Evolutionary conservation across 352 stramenopile species (phyloP).

Genomic region (Phytophthora crassamura): DNA sequence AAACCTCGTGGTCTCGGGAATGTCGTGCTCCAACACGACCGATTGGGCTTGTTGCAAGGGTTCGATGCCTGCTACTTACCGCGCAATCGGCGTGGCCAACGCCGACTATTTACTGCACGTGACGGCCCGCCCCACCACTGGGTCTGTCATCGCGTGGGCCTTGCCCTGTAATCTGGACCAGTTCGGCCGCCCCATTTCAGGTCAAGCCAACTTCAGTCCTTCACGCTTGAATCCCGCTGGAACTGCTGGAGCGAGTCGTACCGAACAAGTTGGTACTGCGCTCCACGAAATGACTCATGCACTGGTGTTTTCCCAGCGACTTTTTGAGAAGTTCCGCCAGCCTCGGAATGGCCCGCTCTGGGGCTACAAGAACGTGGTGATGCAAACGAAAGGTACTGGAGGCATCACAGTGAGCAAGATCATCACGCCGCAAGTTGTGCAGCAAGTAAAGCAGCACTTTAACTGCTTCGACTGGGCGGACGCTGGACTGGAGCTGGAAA

Average conservation of each 20-base stretch:
- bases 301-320: constrained; percentile 73
- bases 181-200: constrained; percentile 77
- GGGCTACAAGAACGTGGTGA: constrained; percentile 76
- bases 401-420: constrained; percentile 78
- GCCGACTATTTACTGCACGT: constrained; percentile 85
- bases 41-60: constrained; percentile 74
- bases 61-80: constrained; percentile 57
- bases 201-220: constrained; percentile 85
- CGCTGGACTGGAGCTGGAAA: constrained; percentile 77
- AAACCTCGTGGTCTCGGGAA: constrained; percentile 68
- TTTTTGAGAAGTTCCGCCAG: constrained; percentile 70
- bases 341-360: constrained; percentile 62
- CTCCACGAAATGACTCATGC: constrained; percentile 88
- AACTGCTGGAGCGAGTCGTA: constrained; percentile 45
- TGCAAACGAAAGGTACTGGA: constrained; percentile 45
- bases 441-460: constrained; percentile 74
- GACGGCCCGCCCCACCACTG: constrained; percentile 72
- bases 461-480: constrained; percentile 74
- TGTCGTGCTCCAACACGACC: constrained; percentile 46
- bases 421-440: constrained; percentile 71
- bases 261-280: constrained; percentile 73
- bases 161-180: constrained; percentile 85
- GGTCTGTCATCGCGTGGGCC: constrained; percentile 78
- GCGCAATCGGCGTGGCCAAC: constrained; percentile 57
- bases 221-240: constrained; percentile 54